Evolutionary conservation across 805 yeast genomes (phyloP).

Genomic region (Pichia rugopelliculosa): DNA sequence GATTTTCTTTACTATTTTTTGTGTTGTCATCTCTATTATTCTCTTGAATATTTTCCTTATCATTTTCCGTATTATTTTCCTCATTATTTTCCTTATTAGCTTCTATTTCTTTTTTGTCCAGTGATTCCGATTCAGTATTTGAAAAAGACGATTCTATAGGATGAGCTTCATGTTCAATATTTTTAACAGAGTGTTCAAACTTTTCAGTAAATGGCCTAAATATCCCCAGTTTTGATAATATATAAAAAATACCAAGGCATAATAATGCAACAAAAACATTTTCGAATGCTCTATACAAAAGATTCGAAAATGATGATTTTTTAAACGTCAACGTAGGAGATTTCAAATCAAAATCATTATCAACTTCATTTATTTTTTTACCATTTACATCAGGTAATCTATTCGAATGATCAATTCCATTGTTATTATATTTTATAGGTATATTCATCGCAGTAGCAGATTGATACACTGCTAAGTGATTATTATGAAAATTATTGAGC

Average conservation of each 20-base stretch:
- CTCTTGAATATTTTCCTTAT: not conserved
- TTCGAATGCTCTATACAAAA: constrained; percentile 32
- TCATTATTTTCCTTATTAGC: not conserved
- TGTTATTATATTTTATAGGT: constrained; percentile 4
- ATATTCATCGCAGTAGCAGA: constrained; percentile 5
- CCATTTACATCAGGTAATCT: not conserved
- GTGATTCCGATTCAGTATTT: not conserved
- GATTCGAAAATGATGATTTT: constrained; percentile 17
- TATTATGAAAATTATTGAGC: not conserved
- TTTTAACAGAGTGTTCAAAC: not conserved
- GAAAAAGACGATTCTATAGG: not conserved
- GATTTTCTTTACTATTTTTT: not conserved
- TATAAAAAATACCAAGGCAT: constrained; percentile 30
- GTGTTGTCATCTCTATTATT: too few relatives aligned
- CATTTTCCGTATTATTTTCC: not conserved
- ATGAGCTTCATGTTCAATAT: not conserved
- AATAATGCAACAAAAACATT: constrained; percentile 41
- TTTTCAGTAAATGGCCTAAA: constrained; percentile 23
- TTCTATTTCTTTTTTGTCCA: not conserved
- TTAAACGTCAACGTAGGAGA: constrained; percentile 16
- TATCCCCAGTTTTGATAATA: constrained; percentile 32
- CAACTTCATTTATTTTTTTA: not conserved
- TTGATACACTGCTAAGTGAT: constrained; percentile 6
- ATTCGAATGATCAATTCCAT: not conserved
- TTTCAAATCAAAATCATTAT: not conserved